phyloP scores from a whole-genome alignment of 2,329 filamentous ascomycete species.

The Cercospora sesami region DNA sequence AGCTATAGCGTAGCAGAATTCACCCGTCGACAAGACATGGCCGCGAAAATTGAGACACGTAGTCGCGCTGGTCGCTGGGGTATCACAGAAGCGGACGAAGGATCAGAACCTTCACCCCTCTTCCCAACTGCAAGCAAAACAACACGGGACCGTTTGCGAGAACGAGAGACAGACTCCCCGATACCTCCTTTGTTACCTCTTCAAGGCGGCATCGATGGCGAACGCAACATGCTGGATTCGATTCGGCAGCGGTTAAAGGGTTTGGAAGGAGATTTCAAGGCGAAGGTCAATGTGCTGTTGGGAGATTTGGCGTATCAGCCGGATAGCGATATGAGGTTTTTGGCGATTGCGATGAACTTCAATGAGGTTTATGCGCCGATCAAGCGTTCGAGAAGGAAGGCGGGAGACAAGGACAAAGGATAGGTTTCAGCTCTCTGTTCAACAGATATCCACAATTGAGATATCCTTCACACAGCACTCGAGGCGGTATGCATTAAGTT shows the following conservation, averaged over 20 bases:
- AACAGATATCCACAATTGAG: neutral
- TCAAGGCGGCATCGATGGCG: constrained; percentile 42
- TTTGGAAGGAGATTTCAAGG: constrained; percentile 73
- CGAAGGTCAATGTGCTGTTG: constrained; percentile 74
- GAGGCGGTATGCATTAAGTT: neutral
- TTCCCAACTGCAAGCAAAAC: constrained; percentile 18
- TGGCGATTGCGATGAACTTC: constrained; percentile 98
- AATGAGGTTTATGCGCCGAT: constrained; percentile 91
- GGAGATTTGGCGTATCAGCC: constrained; percentile 91
- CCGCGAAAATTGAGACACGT: constrained; percentile 67
- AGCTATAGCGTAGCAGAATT: constrained; percentile 94
- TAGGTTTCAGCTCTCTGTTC: neutral
- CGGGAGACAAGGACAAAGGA: constrained; percentile 22
- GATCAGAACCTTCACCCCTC: constrained; percentile 34
- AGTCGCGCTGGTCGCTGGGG: constrained; percentile 67
- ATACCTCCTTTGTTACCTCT: constrained; percentile 44
- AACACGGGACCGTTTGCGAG: constrained; percentile 14
- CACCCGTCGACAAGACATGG: constrained; percentile 81
- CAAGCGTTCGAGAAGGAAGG: constrained; percentile 39
- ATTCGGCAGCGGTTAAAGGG: constrained; percentile 71
- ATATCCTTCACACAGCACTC: neutral
- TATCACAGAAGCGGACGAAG: constrained; percentile 56
- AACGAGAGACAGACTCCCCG: constrained; percentile 44
- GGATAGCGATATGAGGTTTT: constrained; percentile 91
- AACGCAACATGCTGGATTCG: constrained; percentile 69